A percentile compares a stretch with the other conserved stretches of the same genome.
These are phyloP conservation scores for Candida patagonica DNA, from an alignment of 805 yeast genomes.

Conservation along the genomic window DNA sequence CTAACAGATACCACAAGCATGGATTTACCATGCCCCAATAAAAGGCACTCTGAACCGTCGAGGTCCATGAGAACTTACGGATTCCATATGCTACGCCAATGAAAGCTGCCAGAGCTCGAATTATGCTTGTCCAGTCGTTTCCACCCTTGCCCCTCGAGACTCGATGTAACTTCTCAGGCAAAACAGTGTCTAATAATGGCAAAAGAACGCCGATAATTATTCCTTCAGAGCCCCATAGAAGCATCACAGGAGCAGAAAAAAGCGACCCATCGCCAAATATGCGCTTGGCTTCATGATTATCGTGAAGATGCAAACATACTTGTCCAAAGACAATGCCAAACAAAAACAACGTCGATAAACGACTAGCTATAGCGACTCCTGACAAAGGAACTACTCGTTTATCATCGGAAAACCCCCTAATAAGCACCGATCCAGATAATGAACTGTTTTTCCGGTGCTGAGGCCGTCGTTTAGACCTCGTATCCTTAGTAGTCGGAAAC, in stretches of 20 bases:
- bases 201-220: slow-evolving; percentile 22
- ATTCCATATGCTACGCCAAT: slow-evolving; percentile 32
- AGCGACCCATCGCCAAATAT: neutral
- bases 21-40: slow-evolving; percentile 32
- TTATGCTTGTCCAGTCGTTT: slow-evolving; percentile 28
- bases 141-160: slow-evolving; percentile 17
- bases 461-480: neutral
- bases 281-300: slow-evolving; percentile 16
- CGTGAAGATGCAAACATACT: slow-evolving; percentile 22
- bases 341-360: slow-evolving; percentile 17
- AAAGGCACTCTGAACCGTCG: slow-evolving; percentile 28
- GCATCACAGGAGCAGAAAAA: slow-evolving; percentile 19
- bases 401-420: slow-evolving; percentile 6
- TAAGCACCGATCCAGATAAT: neutral
- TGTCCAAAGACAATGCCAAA: slow-evolving; percentile 26
- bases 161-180: slow-evolving; percentile 13
- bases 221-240: slow-evolving; percentile 24
- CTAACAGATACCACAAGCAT: slow-evolving; percentile 31
- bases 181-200: slow-evolving; percentile 21
- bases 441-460: neutral
- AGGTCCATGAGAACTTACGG: slow-evolving; percentile 29
- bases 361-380: slow-evolving; percentile 9
- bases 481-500: no score
- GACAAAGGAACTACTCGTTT: slow-evolving; percentile 15
- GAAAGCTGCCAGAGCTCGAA: slow-evolving; percentile 31